Conservation (phyloP, 1,284 basidiomycete genomes). For the Tetrapyrgos nigripes region DNA sequence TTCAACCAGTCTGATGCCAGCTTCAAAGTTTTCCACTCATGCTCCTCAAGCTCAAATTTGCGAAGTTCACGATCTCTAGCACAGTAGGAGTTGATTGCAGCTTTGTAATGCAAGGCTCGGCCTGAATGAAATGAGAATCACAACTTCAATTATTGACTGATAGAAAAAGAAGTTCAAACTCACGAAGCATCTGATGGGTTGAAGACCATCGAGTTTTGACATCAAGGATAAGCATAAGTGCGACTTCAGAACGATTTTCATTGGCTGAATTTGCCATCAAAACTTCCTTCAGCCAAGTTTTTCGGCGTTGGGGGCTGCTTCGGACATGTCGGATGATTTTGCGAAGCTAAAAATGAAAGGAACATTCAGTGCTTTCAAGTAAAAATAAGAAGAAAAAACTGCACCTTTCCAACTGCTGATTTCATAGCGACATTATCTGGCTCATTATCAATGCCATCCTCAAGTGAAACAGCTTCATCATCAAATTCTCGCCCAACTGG, state of each 20-base stretch:
- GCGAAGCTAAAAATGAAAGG: constrained; percentile 8
- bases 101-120: constrained; percentile 21
- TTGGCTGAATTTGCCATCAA: not conserved
- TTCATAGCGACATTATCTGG: constrained; percentile 2
- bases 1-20: constrained; percentile 23
- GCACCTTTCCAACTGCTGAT: constrained; percentile 17
- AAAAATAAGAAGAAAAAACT: not conserved
- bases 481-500: constrained; percentile 14
- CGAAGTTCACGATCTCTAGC: constrained; percentile 18
- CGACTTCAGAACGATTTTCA: not conserved
- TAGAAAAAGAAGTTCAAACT: constrained; percentile 30
- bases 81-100: constrained; percentile 21
- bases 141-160: not conserved
- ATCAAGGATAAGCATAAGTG: not conserved
- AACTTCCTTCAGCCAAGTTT: not conserved
- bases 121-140: constrained; percentile 15
- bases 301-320: constrained; percentile 19
- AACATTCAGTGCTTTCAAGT: not conserved
- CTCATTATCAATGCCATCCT: constrained; percentile 1
- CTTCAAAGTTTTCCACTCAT: constrained; percentile 27
- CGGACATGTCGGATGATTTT: too few species aligned
- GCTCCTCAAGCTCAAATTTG: constrained; percentile 18
- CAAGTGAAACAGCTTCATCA: constrained; percentile 12
- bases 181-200: too few species aligned
- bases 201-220: constrained; percentile 1